Base-by-base conservation (phyloP, 768 basidiomycete genomes). In the Lactarius akahatsu region DNA sequence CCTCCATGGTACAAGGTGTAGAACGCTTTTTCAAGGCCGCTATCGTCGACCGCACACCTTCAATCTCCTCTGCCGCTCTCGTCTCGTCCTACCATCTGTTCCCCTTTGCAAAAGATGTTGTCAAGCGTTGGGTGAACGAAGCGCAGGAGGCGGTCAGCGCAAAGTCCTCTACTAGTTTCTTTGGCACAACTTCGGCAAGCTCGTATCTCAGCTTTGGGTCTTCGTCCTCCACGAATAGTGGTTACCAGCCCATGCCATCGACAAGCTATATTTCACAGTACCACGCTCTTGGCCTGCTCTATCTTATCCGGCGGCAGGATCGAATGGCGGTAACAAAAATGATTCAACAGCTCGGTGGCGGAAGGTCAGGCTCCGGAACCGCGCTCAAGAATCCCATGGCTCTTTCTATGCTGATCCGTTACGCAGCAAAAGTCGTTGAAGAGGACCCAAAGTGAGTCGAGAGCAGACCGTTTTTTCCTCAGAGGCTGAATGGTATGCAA, bases 21-120 rank as follows among this genome's bases (percentile, higher is more conserved):
- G 97, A 99, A 77, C 90, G 97, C 64, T 98, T 96, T 85, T 98
- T 98, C 85, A 98, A 98, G 78, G 93, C 96, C 3, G 97, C 97
- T 61, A 97, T 99, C 69, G 96, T 99, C 54, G 97, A 98, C 81
- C 88, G 90, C 67, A 97, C 92, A 73, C 89, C 96, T 1, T 92
- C 94, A 64, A 97, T 98, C 73, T 91, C 97, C 6, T 95, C 95
- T 28, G 95, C 96, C 36, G 94, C 97, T 4, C 86, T 99, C 72
- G 92, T 99, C 56, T 98, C 97, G 16, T 90, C 97, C 2, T 98
- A 98, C 75, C 96, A 99, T 77, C 85, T 98, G 67, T 96, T 89
- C 83, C 94, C 94, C 57, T 81, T 86, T 67, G 92, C 96, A 1
- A 94, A 93, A 74, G 94, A 98, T 70, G 94, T 98, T 59, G 96